These are phyloP conservation scores for Pythium aquatile DNA, from an alignment of 352 stramenopile species.

Conservation along the genomic window DNA sequence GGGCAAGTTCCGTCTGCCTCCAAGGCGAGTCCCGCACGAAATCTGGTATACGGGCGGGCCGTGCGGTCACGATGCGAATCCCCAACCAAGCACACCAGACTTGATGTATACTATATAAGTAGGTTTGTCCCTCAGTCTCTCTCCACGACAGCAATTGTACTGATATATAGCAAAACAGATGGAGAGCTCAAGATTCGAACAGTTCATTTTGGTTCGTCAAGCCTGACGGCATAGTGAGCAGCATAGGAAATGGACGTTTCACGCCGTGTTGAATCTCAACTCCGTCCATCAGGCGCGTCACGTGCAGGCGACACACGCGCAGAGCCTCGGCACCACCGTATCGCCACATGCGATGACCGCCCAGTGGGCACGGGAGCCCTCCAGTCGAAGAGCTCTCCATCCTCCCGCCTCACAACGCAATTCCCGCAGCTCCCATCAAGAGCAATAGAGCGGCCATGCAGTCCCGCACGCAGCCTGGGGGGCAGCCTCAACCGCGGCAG, in stretches of 20 bases:
- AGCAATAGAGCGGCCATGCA: neutral
- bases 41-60: neutral
- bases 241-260: neutral
- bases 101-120: too few species aligned
- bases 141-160: neutral
- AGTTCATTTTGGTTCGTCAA: neutral
- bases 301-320: neutral
- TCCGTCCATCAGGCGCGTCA: neutral
- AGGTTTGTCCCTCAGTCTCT: too few species aligned
- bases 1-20: neutral
- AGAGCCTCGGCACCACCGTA: neutral
- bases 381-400: neutral
- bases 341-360: neutral
- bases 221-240: neutral
- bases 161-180: neutral
- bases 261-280: neutral
- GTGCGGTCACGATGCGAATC: neutral
- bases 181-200: neutral
- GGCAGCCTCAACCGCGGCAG: neutral
- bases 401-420: slow-evolving; percentile 1
- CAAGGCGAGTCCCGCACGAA: neutral
- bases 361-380: neutral
- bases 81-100: neutral
- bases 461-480: neutral
- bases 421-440: neutral